Evolutionary conservation across 768 basidiomycete species (phyloP).

Genomic region (Lactarius akahatsu): DNA sequence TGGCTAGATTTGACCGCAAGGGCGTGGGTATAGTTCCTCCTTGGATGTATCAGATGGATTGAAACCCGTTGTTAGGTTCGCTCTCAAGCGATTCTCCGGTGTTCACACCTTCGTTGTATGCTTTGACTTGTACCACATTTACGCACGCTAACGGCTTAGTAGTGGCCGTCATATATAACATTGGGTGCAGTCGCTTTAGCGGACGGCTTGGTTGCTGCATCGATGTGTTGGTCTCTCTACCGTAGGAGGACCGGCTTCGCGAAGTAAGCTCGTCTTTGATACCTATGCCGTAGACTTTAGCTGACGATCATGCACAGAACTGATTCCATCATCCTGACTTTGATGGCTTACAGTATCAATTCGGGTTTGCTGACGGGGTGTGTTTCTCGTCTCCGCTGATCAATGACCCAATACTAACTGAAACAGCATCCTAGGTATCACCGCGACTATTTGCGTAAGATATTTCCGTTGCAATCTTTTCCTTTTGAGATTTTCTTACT

Average conservation of each 20-base stretch:
- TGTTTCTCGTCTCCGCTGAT: not conserved
- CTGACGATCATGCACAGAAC: slow-evolving; percentile 28
- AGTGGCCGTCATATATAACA: slow-evolving; percentile 53
- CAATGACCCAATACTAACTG: not conserved
- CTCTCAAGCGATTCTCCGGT: slow-evolving; percentile 37
- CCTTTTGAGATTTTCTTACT: not conserved
- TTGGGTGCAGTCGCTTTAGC: slow-evolving; percentile 48
- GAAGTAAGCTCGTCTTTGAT: slow-evolving; percentile 35
- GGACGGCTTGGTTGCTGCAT: slow-evolving; percentile 49
- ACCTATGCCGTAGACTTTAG: not conserved
- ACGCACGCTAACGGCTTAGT: not conserved
- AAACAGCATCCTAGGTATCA: slow-evolving; percentile 29
- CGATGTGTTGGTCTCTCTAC: slow-evolving; percentile 50
- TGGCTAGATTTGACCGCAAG: slow-evolving; percentile 47
- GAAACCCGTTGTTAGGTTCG: slow-evolving; percentile 28
- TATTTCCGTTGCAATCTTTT: not conserved
- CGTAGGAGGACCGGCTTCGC: slow-evolving; percentile 47
- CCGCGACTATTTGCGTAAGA: slow-evolving; percentile 27
- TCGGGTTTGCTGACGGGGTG: slow-evolving; percentile 33
- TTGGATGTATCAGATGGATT: not conserved
- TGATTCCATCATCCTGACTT: slow-evolving; percentile 31
- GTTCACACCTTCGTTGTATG: slow-evolving; percentile 37
- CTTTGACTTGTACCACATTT: slow-evolving; percentile 9
- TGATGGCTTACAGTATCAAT: slow-evolving; percentile 35
- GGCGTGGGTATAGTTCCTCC: slow-evolving; percentile 37